phyloP scores from a whole-genome alignment of 371 early-diverging fungal species.

The Mortierella sp. region DNA sequence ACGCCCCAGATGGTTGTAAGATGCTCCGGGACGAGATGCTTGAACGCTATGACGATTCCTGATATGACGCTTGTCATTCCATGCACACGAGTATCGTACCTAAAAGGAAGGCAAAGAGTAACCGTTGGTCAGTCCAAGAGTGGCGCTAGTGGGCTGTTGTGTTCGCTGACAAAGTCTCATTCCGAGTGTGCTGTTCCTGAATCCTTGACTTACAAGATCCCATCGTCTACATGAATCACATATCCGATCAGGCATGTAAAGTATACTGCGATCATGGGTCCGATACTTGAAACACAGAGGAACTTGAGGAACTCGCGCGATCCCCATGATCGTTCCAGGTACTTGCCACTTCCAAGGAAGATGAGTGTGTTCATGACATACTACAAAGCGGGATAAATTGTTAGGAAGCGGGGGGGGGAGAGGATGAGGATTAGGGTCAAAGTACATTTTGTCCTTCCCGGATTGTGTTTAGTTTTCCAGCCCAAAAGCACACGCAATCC shows the following conservation, averaged over 20 bases:
- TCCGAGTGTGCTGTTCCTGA: no score
- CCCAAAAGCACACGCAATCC: no score
- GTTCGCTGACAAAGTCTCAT: no score
- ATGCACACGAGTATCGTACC: conserved; percentile 65
- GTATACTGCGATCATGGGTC: conserved; percentile 67
- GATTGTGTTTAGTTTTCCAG: no score
- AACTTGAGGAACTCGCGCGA: conserved; percentile 76
- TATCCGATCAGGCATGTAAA: conserved; percentile 68
- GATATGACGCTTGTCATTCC: conserved; percentile 76
- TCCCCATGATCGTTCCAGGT: conserved; percentile 84
- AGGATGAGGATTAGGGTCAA: background rate
- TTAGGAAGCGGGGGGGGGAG: background rate
- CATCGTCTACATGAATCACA: conserved; percentile 65
- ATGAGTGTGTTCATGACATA: conserved; percentile 58
- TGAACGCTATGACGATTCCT: conserved; percentile 82
- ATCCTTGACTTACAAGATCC: conserved; percentile 62
- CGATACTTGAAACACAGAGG: conserved; percentile 62
- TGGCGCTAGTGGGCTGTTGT: no score
- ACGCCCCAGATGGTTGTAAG: conserved; percentile 62
- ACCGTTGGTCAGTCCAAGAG: no score
- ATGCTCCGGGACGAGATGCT: conserved; percentile 77
- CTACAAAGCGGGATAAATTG: no score
- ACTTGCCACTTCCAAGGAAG: conserved; percentile 72
- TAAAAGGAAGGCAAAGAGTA: no score
- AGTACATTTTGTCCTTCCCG: background rate